A percentile compares a stretch with the other conserved stretches of the same genome.
phyloP scores from a whole-genome alignment of 768 basidiomycete species.

The Leucocoprinus leucothites region DNA sequence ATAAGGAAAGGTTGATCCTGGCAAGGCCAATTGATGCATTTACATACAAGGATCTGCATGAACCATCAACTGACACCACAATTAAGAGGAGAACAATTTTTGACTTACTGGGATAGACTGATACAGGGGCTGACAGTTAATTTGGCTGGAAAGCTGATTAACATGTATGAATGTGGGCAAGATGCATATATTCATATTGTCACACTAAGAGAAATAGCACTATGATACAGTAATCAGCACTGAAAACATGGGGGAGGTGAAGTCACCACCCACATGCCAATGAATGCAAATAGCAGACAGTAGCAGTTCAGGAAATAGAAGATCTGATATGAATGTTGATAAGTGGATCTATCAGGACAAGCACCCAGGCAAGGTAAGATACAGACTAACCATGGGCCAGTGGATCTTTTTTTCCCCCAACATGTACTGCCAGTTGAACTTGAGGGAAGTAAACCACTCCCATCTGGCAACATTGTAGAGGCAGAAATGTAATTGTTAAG shows the following conservation, averaged over 20 bases:
- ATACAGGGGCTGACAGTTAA: constrained; percentile 67
- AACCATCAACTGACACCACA: not conserved
- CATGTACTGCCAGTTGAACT: constrained; percentile 65
- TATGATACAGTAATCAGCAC: constrained; percentile 19
- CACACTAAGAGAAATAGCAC: constrained; percentile 57
- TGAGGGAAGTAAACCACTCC: constrained; percentile 62
- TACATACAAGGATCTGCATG: constrained; percentile 47
- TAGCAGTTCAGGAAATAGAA: constrained; percentile 75
- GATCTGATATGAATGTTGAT: constrained; percentile 30
- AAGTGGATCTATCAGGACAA: not conserved
- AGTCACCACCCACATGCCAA: constrained; percentile 57
- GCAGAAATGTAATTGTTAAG: no score
- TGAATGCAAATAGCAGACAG: constrained; percentile 56
- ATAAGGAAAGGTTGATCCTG: constrained; percentile 65
- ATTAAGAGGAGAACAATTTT: constrained; percentile 10
- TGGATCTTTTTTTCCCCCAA: constrained; percentile 52
- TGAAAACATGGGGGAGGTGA: not conserved
- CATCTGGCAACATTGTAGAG: constrained; percentile 54
- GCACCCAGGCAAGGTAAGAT: not conserved
- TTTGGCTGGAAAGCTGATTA: constrained; percentile 28
- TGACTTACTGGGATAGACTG: constrained; percentile 56
- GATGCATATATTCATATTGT: constrained; percentile 33
- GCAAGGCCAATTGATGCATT: constrained; percentile 68
- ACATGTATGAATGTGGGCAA: not conserved
- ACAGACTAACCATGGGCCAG: constrained; percentile 60